These are phyloP conservation scores for Glaciozyma antarctica DNA, from an alignment of 768 basidiomycete species.

Conservation along the genomic window DNA sequence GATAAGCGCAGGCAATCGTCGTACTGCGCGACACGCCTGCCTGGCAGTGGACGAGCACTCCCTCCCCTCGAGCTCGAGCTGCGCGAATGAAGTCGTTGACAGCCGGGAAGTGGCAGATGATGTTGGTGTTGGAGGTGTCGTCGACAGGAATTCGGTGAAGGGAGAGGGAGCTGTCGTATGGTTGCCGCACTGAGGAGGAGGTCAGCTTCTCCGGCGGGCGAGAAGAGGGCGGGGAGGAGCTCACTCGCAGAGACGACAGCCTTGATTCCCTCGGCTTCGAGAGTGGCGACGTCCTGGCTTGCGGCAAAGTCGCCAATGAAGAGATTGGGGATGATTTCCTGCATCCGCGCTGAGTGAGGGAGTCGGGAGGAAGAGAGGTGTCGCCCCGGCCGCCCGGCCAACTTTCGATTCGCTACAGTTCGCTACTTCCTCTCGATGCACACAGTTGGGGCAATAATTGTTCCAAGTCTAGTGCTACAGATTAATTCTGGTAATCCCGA, in stretches of 20 bases:
- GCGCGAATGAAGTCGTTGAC: conserved; percentile 26
- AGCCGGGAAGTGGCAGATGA: conserved; percentile 25
- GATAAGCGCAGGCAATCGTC: conserved; percentile 32
- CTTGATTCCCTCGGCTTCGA: conserved; percentile 18
- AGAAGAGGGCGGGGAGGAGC: conserved; percentile 1
- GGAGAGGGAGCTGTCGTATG: conserved; percentile 24
- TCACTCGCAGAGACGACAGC: conserved; percentile 31
- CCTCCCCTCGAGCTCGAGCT: conserved; percentile 2
- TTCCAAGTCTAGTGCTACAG: no score
- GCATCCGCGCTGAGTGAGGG: conserved; percentile 3
- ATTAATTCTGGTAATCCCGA: no score
- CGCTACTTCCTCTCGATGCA: no score
- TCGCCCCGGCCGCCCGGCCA: no score
- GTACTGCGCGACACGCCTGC: conserved; percentile 35
- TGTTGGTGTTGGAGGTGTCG: conserved; percentile 33
- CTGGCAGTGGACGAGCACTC: conserved; percentile 36
- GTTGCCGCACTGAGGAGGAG: conserved; percentile 30
- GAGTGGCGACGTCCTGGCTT: conserved; percentile 9
- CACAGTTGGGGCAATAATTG: no score
- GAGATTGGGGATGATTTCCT: conserved; percentile 19
- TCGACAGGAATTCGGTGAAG: conserved; percentile 32
- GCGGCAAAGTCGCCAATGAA: conserved; percentile 31
- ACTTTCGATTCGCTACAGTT: no score
- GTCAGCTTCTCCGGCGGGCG: background rate
- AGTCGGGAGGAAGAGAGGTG: no score